Evolutionary conservation across 139 green algal genomes (phyloP).

Genomic region (Penium margaritaceum): DNA sequence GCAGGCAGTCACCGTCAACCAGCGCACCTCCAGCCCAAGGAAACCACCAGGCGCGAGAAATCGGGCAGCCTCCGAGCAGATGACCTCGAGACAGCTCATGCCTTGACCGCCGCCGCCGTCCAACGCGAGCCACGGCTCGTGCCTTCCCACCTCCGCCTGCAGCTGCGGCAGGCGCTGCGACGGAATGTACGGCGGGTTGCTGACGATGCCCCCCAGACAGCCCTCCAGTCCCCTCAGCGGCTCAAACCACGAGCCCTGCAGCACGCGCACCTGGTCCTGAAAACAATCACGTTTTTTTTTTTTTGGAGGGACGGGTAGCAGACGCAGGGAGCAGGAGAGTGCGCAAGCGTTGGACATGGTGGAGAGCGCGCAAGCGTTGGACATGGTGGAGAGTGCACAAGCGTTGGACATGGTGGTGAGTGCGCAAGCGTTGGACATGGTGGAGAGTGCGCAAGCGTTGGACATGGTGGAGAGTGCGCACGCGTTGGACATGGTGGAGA

Average conservation of each 20-base stretch:
- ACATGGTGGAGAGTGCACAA: too few species aligned
- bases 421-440: too few species aligned
- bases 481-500: too few species aligned
- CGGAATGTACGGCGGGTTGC: slow-evolving; percentile 89
- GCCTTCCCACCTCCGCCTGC: slow-evolving; percentile 64
- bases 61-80: slow-evolving; percentile 9
- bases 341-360: too few species aligned
- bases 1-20: too few species aligned
- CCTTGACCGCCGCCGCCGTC: slow-evolving; percentile 68
- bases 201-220: slow-evolving; percentile 63
- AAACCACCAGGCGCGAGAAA: slow-evolving; percentile 31
- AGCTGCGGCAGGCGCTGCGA: slow-evolving; percentile 49
- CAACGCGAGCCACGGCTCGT: slow-evolving; percentile 74
- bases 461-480: too few species aligned
- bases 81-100: slow-evolving; percentile 44
- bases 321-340: too few species aligned
- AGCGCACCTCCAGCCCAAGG: slow-evolving; percentile 34
- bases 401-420: too few species aligned
- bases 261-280: slow-evolving; percentile 45
- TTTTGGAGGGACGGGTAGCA: too few species aligned
- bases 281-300: too few species aligned
- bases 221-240: slow-evolving; percentile 49
- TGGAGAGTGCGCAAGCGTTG: too few species aligned
- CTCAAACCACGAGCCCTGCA: slow-evolving; percentile 64
- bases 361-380: too few species aligned